Evolutionary conservation across 2,329 filamentous ascomycete species (phyloP), one percentile per base, ranked within the genome.

Genomic region (Madurella mycetomatis): DNA sequence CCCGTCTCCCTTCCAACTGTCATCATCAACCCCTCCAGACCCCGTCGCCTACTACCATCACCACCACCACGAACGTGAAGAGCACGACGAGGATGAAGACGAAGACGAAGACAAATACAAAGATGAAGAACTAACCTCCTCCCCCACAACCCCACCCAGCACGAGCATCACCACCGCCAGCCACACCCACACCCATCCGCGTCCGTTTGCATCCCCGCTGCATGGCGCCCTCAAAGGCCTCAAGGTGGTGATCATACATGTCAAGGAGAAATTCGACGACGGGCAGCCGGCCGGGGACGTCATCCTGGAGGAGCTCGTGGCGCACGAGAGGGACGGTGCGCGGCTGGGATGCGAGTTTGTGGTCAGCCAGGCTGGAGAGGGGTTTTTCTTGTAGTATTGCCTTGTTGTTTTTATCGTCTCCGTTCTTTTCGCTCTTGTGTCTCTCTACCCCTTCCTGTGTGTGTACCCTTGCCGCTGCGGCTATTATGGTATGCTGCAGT

Each of bases 201-300:
- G 7, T 25, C 25, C 58, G 4, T 84, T 37, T 11, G 34, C 13
- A 11, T 37, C 34, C 11, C 13, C 85, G 2, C 40, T 60, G 34
- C 31, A 18, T 2, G 37, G 47, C 17, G 46, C 46, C 7, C 76
- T 99, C 4, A 75, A 78, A 49, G 91, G 90, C 0, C 68, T 97
- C 30, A 87, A 84, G 59, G 76, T 99, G 1, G 85, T 96, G 47
- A 83, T 97, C 52, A 97, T 97, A 39, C 94, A 99, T 67, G 82
- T 97, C 65, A 99, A 99, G 69, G 92, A 97, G 60, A 86, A 81
- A 18, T 73, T 96, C 52, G 76, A 78, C 9, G 91, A 96, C 66
- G 89, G 84, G 0, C 82, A 82, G 25, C 69, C 73, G 46, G 83
- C 80, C 1, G 80, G 76, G 37, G 83, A 89, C 3, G 78, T 72